Conservation (phyloP, 495 filamentous ascomycete genomes). For the Penicillium cataractarum region DNA sequence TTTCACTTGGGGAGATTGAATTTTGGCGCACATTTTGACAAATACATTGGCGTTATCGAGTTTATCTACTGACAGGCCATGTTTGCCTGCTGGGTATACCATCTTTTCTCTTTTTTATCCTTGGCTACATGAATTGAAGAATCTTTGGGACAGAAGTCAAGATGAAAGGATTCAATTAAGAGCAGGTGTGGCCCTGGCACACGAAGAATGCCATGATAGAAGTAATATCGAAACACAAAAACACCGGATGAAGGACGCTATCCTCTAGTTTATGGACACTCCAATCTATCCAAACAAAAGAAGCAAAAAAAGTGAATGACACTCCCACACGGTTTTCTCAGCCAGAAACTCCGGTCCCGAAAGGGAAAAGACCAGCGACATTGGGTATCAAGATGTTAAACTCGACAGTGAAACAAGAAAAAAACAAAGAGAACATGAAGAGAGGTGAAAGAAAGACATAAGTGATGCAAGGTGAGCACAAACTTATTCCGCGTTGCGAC, state of each 20-base stretch:
- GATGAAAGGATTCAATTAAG: slow-evolving; percentile 10
- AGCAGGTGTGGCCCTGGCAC: neutral
- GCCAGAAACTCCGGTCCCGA: slow-evolving; percentile 28
- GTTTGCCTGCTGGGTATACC: slow-evolving; percentile 8
- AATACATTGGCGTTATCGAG: slow-evolving; percentile 6
- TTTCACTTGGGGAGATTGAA: neutral
- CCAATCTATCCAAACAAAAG: slow-evolving; percentile 11
- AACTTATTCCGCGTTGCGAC: slow-evolving; percentile 32
- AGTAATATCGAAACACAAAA: neutral
- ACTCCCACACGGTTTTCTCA: slow-evolving; percentile 20
- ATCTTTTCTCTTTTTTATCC: neutral
- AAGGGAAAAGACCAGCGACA: slow-evolving; percentile 23
- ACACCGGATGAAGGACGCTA: slow-evolving; percentile 6
- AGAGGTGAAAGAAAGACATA: slow-evolving; percentile 7
- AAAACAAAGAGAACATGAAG: slow-evolving; percentile 15
- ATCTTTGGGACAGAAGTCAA: neutral
- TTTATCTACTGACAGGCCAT: neutral
- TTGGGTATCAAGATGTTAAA: slow-evolving; percentile 34
- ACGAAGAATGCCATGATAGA: neutral
- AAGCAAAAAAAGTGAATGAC: slow-evolving; percentile 16
- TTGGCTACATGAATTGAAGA: neutral
- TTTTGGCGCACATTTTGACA: neutral
- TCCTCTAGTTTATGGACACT: slow-evolving; percentile 5
- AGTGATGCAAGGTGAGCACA: neutral
- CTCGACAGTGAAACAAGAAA: slow-evolving; percentile 13